phyloP scores from a whole-genome alignment of 805 yeast genomes.

The Ogataea zsoltii region DNA sequence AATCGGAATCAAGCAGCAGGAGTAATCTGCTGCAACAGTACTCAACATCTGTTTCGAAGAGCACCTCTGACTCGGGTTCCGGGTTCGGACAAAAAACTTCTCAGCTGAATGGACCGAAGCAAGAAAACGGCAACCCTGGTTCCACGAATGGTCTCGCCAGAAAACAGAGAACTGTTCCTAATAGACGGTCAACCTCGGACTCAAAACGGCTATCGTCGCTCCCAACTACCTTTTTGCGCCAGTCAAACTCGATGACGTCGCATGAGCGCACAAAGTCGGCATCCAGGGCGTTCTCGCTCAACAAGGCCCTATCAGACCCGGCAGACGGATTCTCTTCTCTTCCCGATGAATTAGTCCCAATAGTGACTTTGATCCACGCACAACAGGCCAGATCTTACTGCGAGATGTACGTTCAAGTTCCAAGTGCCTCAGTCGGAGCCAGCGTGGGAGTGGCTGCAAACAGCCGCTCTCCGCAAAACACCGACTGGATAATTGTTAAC shows the following conservation, averaged over 20 bases:
- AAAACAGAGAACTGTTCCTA: not conserved
- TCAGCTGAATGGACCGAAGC: not conserved
- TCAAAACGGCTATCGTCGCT: constrained; percentile 30
- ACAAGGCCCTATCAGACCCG: constrained; percentile 16
- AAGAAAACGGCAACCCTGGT: not conserved
- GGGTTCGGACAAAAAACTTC: not conserved
- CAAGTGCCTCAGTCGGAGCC: constrained; percentile 13
- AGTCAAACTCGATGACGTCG: constrained; percentile 22
- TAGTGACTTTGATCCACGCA: constrained; percentile 66
- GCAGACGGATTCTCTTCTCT: constrained; percentile 26
- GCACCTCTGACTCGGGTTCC: not conserved
- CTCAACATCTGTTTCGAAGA: not conserved
- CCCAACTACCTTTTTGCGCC: constrained; percentile 34
- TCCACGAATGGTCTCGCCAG: constrained; percentile 3
- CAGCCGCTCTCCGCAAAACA: not conserved
- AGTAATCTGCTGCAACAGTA: not conserved
- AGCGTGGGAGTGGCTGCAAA: constrained; percentile 1
- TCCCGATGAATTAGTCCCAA: constrained; percentile 71
- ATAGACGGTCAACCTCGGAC: constrained; percentile 11
- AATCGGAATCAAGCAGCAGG: not conserved
- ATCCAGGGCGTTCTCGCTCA: constrained; percentile 21
- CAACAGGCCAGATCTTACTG: constrained; percentile 68
- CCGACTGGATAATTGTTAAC: constrained; percentile 28
- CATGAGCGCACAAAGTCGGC: constrained; percentile 13
- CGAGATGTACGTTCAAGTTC: constrained; percentile 35